Evolutionary conservation across 495 filamentous ascomycete species (phyloP).

Genomic region (Gamarada debralockiae): DNA sequence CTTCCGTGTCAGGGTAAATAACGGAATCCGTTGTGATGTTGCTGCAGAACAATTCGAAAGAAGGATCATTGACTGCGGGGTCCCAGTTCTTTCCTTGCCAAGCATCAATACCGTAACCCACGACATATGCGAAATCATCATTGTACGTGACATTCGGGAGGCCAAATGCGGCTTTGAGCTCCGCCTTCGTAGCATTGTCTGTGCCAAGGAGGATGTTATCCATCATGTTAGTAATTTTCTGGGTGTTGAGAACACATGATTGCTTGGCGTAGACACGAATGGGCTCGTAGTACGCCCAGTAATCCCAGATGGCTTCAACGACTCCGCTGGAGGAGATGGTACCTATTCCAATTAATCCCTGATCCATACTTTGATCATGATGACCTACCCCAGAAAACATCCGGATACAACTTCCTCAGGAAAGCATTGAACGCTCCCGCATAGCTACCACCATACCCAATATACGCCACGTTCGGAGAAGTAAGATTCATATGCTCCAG

Average conservation of each 20-base stretch:
- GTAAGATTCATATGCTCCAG: conserved; percentile 59
- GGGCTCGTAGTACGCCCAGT: conserved; percentile 67
- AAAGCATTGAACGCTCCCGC: conserved; percentile 71
- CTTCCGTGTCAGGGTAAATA: conserved; percentile 42
- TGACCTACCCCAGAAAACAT: conserved; percentile 54
- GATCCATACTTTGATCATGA: not conserved
- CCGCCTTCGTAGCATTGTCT: conserved; percentile 35
- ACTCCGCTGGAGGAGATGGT: conserved; percentile 70
- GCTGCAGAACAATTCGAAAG: conserved; percentile 56
- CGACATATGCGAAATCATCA: conserved; percentile 56
- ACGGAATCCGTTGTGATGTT: conserved; percentile 47
- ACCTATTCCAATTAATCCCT: conserved; percentile 26
- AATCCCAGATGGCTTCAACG: conserved; percentile 66
- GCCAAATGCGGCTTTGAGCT: conserved; percentile 59
- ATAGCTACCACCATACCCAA: conserved; percentile 73
- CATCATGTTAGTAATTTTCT: conserved; percentile 53
- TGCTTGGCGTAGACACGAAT: conserved; percentile 46
- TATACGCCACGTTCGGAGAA: conserved; percentile 54
- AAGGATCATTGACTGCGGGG: conserved; percentile 46
- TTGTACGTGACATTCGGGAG: conserved; percentile 52
- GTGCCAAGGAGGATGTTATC: conserved; percentile 62
- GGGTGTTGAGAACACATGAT: conserved; percentile 50
- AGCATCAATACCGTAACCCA: conserved; percentile 45
- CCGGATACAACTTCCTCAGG: conserved; percentile 63
- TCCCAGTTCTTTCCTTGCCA: conserved; percentile 73